phyloP scores from a whole-genome alignment of 2,329 filamentous ascomycete genomes.

The Echinosphaeria canescens region DNA sequence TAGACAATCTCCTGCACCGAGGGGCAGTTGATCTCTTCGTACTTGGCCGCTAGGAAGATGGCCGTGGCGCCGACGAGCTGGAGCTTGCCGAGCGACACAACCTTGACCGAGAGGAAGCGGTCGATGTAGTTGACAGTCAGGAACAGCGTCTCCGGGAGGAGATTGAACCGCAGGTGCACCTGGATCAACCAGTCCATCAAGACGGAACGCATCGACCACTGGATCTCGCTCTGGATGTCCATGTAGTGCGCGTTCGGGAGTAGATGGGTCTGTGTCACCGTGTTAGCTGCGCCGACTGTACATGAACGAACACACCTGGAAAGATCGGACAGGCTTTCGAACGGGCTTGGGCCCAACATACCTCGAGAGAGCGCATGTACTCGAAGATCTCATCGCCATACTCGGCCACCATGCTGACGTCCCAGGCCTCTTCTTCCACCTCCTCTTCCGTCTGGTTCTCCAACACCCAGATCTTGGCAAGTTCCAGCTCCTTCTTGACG shows the following conservation, averaged over 20 bases:
- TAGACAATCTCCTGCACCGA: conserved; percentile 91
- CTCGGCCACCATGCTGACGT: conserved; percentile 94
- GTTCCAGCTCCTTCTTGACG: conserved; percentile 49
- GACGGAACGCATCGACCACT: conserved; percentile 96
- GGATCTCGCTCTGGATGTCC: conserved; percentile 91
- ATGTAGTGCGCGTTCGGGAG: conserved; percentile 86
- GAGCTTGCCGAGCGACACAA: conserved; percentile 84
- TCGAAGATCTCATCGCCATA: conserved; percentile 91
- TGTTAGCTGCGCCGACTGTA: conserved; percentile 4
- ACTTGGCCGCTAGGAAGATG: conserved; percentile 90
- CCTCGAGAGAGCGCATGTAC: conserved; percentile 82
- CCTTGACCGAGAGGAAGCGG: conserved; percentile 83
- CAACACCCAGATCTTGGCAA: conserved; percentile 42
- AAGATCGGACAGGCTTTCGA: too few species aligned
- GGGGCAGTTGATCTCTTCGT: conserved; percentile 96
- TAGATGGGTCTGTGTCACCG: conserved; percentile 39
- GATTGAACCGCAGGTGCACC: conserved; percentile 76
- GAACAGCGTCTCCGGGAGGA: conserved; percentile 89
- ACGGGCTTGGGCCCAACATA: too few species aligned
- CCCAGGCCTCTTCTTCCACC: conserved; percentile 73
- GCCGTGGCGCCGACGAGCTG: conserved; percentile 93
- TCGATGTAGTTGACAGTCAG: conserved; percentile 94
- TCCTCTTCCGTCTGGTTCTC: conserved; percentile 46
- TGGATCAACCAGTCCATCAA: conserved; percentile 98
- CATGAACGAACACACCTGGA: neutral